These are phyloP conservation scores for Pyricularia sp. DNA, from an alignment of 2,329 filamentous ascomycete species.

Conservation along the genomic window DNA sequence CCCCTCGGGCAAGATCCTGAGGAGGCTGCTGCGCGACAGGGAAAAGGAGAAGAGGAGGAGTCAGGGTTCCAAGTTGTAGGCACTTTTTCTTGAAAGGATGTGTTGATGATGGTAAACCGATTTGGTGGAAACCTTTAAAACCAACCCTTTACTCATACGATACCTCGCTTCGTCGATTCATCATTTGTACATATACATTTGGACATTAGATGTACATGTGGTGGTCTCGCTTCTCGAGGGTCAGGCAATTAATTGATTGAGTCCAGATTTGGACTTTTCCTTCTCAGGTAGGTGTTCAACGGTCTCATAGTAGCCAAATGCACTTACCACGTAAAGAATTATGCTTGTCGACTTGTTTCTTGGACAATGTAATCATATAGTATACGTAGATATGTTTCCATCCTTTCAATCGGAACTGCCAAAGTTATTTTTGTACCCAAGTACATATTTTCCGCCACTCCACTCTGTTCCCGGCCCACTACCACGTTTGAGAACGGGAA, in stretches of 20 bases:
- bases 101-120: not conserved
- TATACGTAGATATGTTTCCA: not conserved
- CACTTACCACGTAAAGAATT: too few relatives aligned
- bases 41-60: conserved; percentile 60
- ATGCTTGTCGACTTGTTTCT: too few relatives aligned
- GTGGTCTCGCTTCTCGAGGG: not conserved
- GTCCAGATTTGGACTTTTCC: not conserved
- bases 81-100: too few relatives aligned
- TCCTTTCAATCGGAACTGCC: not conserved
- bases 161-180: not conserved
- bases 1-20: conserved; percentile 64
- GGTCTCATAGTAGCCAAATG: not conserved
- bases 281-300: not conserved
- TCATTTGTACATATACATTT: not conserved
- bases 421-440: not conserved
- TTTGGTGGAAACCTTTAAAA: too few relatives aligned
- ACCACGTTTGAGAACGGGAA: not conserved
- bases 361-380: too few relatives aligned
- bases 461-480: not conserved
- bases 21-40: conserved; percentile 60
- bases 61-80: conserved; percentile 57
- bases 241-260: not conserved
- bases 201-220: not conserved
- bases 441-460: not conserved
- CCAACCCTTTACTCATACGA: too few relatives aligned